phyloP scores from a whole-genome alignment of 441 rosid genomes.

The Pelargonium myrrhifolium region DNA sequence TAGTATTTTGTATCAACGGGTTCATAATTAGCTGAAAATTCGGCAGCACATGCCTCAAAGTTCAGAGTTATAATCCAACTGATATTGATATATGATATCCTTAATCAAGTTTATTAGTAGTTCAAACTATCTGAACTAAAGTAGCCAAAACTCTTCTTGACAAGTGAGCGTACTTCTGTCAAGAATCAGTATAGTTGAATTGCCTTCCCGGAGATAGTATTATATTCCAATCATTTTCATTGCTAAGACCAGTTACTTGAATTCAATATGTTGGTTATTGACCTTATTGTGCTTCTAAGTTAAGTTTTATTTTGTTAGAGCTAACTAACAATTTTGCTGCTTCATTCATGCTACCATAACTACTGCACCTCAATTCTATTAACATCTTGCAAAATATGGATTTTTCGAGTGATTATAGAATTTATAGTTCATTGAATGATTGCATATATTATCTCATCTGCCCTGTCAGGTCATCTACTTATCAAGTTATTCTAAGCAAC shows the following conservation, averaged over 20 bases:
- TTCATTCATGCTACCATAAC: too few relatives aligned
- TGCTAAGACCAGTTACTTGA: too few relatives aligned
- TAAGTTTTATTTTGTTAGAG: too few relatives aligned
- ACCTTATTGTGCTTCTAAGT: too few relatives aligned
- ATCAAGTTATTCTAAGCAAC: too few relatives aligned
- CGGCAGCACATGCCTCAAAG: background rate
- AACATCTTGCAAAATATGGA: too few relatives aligned
- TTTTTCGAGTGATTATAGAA: slow-evolving; percentile 57
- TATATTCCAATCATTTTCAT: too few relatives aligned
- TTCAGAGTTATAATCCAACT: background rate
- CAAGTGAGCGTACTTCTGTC: background rate
- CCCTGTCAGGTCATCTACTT: slow-evolving; percentile 57
- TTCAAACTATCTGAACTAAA: background rate
- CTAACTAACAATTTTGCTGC: too few relatives aligned
- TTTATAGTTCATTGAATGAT: slow-evolving; percentile 69
- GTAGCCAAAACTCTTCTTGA: background rate
- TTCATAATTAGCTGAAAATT: background rate
- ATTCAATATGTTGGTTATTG: too few relatives aligned
- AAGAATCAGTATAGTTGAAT: background rate
- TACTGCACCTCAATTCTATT: too few relatives aligned
- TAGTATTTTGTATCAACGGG: background rate
- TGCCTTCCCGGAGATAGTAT: too few relatives aligned
- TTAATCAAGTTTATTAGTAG: background rate
- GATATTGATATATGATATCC: background rate
- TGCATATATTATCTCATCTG: slow-evolving; percentile 64